Evolutionary conservation across 2,329 filamentous ascomycete genomes (phyloP), one percentile per base, ranked within the genome.

Genomic region (Cladophialophora yegresii): DNA sequence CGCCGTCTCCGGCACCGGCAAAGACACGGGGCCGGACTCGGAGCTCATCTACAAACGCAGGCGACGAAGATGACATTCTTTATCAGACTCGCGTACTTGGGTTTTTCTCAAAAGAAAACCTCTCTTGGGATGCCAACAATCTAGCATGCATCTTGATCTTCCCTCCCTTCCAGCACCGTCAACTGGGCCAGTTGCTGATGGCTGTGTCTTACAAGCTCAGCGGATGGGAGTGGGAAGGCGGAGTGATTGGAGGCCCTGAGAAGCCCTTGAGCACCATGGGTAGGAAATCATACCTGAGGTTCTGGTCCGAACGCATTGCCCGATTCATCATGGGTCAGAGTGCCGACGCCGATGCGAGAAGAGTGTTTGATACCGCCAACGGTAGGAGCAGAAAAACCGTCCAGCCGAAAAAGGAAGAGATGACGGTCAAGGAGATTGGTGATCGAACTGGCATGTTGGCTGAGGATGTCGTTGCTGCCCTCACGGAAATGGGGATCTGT

Each of bases 81-180:
- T 50, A 65, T 30, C 62, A 63, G 8, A 66, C 69, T 4, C 86
- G 89, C 73, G 88, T 97, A 32, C 86, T 93, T 0, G 95, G 95
- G n/a, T 98, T 98, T 83, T 99, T 98, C 80, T 96, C 91, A 68
- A 98, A 99, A 75, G 95, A 99, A 77, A 98, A 98, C 76, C 90
- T 97, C 82, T 96, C 92, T 3, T 99, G 95, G 93, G 95, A 99
- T 73, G 93, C 93, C 73, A 98, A 99, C 77, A 99, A 98, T 70
- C 84, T 99, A 4, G 95, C 95, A 0, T 99, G 95, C 75, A 99
- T 99, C 71, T 83, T 98, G 6, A 85, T 98, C 16, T 98, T 98
- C 73, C 95, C 95, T 1, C 95, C 95, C 0, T 98, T 93, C 87
- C 93, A 98, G 77, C 88, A 90, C 68, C 92, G 92, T 69, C 92